Evolutionary conservation across 495 filamentous ascomycete species (phyloP).

Genomic region (Evansstolkia leycettana): DNA sequence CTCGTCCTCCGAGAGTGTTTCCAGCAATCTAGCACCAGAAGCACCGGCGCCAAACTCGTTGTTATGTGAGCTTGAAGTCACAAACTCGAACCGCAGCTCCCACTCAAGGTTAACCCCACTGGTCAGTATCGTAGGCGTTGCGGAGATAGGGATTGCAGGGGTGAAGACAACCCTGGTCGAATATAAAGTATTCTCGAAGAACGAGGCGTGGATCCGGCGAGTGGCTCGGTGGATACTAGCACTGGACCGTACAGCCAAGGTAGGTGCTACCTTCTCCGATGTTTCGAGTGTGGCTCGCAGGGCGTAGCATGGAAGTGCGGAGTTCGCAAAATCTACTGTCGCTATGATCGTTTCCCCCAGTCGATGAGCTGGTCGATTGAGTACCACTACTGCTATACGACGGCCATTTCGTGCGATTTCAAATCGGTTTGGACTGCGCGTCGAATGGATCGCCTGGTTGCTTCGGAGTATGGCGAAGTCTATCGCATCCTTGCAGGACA

Average conservation of each 20-base stretch:
- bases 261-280: conserved; percentile 61
- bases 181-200: conserved; percentile 71
- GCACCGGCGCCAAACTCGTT: conserved; percentile 15
- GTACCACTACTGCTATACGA: conserved; percentile 74
- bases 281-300: conserved; percentile 67
- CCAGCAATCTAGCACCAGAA: conserved; percentile 32
- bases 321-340: conserved; percentile 66
- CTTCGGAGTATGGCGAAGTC: conserved; percentile 78
- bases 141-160: conserved; percentile 64
- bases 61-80: conserved; percentile 42
- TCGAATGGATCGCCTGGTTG: conserved; percentile 47
- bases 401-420: conserved; percentile 83
- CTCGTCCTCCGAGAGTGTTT: conserved; percentile 56
- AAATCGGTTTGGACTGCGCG: conserved; percentile 72
- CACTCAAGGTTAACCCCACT: conserved; percentile 75
- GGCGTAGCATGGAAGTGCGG: conserved; percentile 67
- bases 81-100: conserved; percentile 82
- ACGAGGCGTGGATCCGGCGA: conserved; percentile 60
- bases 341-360: conserved; percentile 77
- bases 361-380: conserved; percentile 83
- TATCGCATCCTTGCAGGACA: conserved; percentile 71
- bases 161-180: conserved; percentile 65
- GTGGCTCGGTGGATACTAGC: conserved; percentile 79
- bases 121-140: conserved; percentile 83
- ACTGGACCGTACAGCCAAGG: conserved; percentile 70